phyloP scores from a whole-genome alignment of 345 rosid genomes.

The Lepidium didymum region DNA sequence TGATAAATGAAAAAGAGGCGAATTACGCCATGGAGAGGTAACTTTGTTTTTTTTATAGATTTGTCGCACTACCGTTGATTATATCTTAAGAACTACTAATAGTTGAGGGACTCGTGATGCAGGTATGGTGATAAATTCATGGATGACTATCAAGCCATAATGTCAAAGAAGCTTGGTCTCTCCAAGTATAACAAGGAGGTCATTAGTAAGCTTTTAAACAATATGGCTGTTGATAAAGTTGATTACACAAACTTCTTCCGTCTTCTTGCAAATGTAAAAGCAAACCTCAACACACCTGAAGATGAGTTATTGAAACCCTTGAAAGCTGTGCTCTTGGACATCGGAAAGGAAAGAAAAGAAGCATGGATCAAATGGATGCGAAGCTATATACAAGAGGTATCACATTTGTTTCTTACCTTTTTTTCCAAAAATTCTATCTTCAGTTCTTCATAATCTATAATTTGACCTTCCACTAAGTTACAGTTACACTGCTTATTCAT shows the following conservation, averaged over 20 bases:
- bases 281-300: conserved; percentile 51
- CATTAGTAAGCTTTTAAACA: conserved; percentile 71
- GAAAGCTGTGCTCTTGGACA: conserved; percentile 85
- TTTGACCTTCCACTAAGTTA: not conserved
- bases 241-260: conserved; percentile 96
- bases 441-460: not conserved
- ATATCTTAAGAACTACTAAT: not conserved
- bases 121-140: conserved; percentile 93
- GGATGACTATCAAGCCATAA: conserved; percentile 92
- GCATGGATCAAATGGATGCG: conserved; percentile 89
- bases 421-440: not conserved
- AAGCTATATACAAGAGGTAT: conserved; percentile 84
- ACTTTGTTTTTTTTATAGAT: not conserved
- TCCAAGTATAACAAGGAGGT: conserved; percentile 86
- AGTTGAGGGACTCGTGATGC: conserved; percentile 3
- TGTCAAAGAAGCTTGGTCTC: conserved; percentile 87
- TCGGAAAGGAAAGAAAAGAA: conserved; percentile 92
- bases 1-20: conserved; percentile 78
- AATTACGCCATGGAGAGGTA: conserved; percentile 95
- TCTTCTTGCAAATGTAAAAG: conserved; percentile 70
- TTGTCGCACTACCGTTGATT: not conserved
- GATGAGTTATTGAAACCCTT: conserved; percentile 63
- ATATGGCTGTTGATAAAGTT: conserved; percentile 96
- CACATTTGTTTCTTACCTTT: not conserved
- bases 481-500: not conserved